These are phyloP conservation scores for Fraxinus ornus DNA, from an alignment of 305 asterid species.

Conservation along the genomic window DNA sequence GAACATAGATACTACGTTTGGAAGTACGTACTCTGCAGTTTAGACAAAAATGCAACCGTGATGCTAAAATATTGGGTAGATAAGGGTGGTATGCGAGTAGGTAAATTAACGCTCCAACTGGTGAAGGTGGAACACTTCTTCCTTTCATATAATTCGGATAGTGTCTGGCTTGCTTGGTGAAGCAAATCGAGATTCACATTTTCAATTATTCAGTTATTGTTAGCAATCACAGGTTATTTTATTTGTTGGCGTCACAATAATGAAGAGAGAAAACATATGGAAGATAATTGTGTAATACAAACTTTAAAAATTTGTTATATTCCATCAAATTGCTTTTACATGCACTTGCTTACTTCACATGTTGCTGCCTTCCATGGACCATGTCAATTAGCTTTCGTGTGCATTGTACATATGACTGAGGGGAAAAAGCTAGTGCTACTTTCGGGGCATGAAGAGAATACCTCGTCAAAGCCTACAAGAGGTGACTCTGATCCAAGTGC, in stretches of 20 bases:
- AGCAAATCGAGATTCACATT: not conserved
- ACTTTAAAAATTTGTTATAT: not conserved
- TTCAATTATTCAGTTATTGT: not conserved
- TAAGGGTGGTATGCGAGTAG: not conserved
- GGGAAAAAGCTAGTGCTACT: not conserved
- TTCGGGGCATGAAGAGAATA: not conserved
- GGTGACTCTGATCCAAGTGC: constrained; percentile 18
- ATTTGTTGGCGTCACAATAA: not conserved
- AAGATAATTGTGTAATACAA: not conserved
- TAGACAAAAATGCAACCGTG: not conserved
- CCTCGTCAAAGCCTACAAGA: not conserved
- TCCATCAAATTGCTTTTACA: not conserved
- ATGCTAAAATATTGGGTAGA: not conserved
- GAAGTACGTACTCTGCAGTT: not conserved
- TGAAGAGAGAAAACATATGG: not conserved
- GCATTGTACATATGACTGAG: not conserved
- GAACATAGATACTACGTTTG: not conserved
- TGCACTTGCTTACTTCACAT: not conserved
- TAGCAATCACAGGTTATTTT: not conserved
- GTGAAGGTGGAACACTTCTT: not conserved
- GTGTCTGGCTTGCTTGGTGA: not conserved
- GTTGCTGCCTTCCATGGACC: not conserved
- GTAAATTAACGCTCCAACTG: not conserved
- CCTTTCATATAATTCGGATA: not conserved
- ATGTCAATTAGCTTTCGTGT: not conserved